Conservation (phyloP, 2,329 filamentous ascomycete genomes). For the Coniochaeta prunicola region DNA sequence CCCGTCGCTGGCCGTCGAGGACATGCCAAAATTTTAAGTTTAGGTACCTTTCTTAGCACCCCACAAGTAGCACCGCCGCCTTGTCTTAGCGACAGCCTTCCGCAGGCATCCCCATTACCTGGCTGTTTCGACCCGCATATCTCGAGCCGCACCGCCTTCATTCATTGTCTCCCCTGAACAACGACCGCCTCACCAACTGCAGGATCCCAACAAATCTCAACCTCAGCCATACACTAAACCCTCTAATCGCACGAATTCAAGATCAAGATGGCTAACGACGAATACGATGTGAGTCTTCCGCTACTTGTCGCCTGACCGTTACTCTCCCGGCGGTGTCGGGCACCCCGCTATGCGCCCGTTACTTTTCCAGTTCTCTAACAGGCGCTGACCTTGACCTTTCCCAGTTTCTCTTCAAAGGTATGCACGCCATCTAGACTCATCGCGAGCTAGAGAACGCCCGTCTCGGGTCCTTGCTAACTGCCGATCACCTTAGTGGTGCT, state of each 20-base stretch:
- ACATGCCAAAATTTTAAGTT: neutral
- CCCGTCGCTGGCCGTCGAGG: neutral
- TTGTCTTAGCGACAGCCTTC: conserved; percentile 6
- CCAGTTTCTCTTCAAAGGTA: conserved; percentile 99
- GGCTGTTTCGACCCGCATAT: conserved; percentile 13
- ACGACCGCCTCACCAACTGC: conserved; percentile 7
- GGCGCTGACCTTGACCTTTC: conserved; percentile 23
- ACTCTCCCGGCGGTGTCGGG: conserved; percentile 8
- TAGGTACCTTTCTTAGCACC: neutral
- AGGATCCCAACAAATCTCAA: conserved; percentile 15
- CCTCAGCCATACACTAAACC: conserved; percentile 9
- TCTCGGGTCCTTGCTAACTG: conserved; percentile 16
- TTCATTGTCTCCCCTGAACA: conserved; percentile 17
- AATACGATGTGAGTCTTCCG: conserved; percentile 82
- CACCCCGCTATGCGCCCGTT: conserved; percentile 9
- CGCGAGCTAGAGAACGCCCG: neutral
- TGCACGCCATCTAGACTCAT: conserved; percentile 9
- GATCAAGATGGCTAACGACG: conserved; percentile 90
- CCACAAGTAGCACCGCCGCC: conserved; percentile 8
- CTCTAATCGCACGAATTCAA: conserved; percentile 10
- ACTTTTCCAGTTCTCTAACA: conserved; percentile 11
- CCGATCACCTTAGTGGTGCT: conserved; percentile 64
- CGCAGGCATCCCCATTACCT: conserved; percentile 10
- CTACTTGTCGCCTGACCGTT: neutral
- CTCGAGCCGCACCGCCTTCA: conserved; percentile 18